phyloP scores from a whole-genome alignment of 2,329 filamentous ascomycete species.

The Aspergillus fructus region DNA sequence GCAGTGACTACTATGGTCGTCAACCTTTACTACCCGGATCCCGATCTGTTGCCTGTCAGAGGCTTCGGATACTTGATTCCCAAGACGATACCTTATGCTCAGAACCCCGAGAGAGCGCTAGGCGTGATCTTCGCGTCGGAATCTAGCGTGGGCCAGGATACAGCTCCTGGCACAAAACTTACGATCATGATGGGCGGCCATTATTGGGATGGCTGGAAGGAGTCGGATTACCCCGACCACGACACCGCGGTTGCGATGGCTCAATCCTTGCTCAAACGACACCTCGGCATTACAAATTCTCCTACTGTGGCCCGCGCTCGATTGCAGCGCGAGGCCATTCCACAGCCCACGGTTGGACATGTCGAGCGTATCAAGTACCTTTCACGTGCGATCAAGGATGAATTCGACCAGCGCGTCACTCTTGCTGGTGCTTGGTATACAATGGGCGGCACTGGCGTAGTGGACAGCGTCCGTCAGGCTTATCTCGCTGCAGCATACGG shows the following conservation, averaged over 20 bases:
- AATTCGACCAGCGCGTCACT: conserved; percentile 63
- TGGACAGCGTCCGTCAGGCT: conserved; percentile 57
- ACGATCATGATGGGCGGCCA: conserved; percentile 95
- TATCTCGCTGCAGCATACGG: conserved; percentile 52
- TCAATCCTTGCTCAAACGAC: conserved; percentile 65
- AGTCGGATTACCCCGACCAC: conserved; percentile 58
- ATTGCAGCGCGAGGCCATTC: conserved; percentile 72
- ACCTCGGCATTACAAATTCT: conserved; percentile 68
- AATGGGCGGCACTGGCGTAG: conserved; percentile 47
- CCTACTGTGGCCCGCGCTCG: conserved; percentile 63
- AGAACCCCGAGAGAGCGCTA: conserved; percentile 80
- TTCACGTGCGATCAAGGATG: conserved; percentile 53
- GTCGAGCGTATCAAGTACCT: conserved; percentile 58
- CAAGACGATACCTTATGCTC: conserved; percentile 63
- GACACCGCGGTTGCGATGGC: conserved; percentile 70
- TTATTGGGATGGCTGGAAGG: conserved; percentile 70
- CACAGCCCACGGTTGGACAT: conserved; percentile 86
- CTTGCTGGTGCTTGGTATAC: conserved; percentile 59
- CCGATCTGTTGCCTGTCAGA: conserved; percentile 61
- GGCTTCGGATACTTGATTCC: conserved; percentile 95
- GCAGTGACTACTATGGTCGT: conserved; percentile 87
- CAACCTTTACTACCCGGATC: conserved; percentile 77
- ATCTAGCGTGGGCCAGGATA: conserved; percentile 57
- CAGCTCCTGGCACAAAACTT: conserved; percentile 70
- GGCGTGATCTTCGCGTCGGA: conserved; percentile 92